Base-by-base conservation (phyloP, 2,329 filamentous ascomycete genomes). In the Trichocomaceae sp. region DNA sequence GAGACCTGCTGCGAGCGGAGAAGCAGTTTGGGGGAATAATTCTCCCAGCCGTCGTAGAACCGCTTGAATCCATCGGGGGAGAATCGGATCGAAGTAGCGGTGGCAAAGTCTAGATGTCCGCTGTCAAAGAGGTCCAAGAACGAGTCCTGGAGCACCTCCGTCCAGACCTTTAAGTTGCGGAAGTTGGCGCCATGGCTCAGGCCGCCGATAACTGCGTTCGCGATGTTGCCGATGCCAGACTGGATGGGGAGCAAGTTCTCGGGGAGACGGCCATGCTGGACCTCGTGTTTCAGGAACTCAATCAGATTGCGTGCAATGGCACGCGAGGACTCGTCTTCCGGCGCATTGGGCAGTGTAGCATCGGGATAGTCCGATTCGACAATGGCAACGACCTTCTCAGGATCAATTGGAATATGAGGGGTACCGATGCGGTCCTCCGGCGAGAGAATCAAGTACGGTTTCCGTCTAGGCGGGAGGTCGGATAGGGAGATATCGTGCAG, bases 121-220 rank as follows among this genome's bases (percentile, higher is more conserved):
- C 83, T 87, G 77, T 95, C 90, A 73, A 95, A 95, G 53, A 95
- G 86, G 69, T 95, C 90, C 22, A 95, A 82, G 83, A 95, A 95
- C 20, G 87, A 90, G 70, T 95, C 90, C 75, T 95, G 90, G 55
- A 95, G 83, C 47, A 95, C 90, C 73, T 95, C 90, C 22, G 90
- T 95, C 90, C 90, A 95, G 39, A 95, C 90, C 69, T 87, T 90
- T 56, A 96, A 81, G 75, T 95, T 88, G 68, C 83, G 82, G 79
- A 95, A 95, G 70, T 91, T 86, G 61, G 87, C 88, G 13, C 79
- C 80, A 56, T 86, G 82, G 60, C 84, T 82, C 54, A 95, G 82
- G 13, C 90, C 90, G 57, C 90, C 89, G 57, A 95, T 84, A 59
- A 95, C 90, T 37, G 90, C 90, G 71, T 95, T 95, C 72, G 90